These are phyloP conservation scores for Salix purpurea DNA, from an alignment of 345 rosid genomes.

Conservation along the genomic window DNA sequence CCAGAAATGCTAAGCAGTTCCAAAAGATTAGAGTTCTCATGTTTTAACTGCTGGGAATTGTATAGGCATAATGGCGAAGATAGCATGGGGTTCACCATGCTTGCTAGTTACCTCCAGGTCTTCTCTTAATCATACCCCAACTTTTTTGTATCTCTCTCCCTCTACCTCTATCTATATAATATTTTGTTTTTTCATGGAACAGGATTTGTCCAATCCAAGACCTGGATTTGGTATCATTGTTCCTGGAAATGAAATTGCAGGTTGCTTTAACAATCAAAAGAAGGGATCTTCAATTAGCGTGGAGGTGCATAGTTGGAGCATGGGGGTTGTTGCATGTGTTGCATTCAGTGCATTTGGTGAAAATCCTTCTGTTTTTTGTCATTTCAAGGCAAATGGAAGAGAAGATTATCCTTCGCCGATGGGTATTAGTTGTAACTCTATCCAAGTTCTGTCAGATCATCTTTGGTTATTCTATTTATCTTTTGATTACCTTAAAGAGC, in stretches of 20 bases:
- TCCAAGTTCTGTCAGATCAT: not conserved
- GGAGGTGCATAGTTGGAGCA: not conserved
- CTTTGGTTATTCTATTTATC: not conserved
- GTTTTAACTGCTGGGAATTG: no score
- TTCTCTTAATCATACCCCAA: not conserved
- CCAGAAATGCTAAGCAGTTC: no score
- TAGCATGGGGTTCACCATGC: not conserved
- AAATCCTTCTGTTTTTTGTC: no score
- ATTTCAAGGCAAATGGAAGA: no score
- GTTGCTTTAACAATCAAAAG: not conserved
- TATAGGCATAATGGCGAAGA: no score
- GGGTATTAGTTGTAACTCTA: no score
- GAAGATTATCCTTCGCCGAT: no score
- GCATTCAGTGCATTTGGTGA: not conserved
- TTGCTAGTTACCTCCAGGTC: not conserved
- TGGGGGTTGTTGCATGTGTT: not conserved
- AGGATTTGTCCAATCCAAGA: not conserved
- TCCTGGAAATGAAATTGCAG: not conserved
- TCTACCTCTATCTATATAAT: not conserved
- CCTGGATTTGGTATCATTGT: not conserved
- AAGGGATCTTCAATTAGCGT: not conserved
- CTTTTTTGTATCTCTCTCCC: not conserved
- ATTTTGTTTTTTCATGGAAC: not conserved
- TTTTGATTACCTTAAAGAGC: not conserved
- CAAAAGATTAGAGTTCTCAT: no score